Percentiles rank a stretch among this genome's conserved stretches.
Evolutionary conservation across 2,329 filamentous ascomycete species (phyloP).

Genomic region (Biscogniauxia mediterranea): DNA sequence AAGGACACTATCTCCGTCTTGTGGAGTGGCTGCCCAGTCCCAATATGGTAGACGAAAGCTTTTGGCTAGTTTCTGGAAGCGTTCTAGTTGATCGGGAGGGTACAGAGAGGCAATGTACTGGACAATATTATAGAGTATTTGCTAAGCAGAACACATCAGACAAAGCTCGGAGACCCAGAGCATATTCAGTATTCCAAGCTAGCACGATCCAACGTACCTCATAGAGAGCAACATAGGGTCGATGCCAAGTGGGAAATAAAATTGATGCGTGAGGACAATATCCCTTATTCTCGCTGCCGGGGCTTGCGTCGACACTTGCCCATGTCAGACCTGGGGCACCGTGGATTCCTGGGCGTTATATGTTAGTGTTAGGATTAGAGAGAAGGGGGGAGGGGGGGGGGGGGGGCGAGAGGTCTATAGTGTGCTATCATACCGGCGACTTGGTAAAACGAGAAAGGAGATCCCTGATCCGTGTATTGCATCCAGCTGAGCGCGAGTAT

Average conservation of each 20-base stretch:
- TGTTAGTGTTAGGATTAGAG: slow-evolving; percentile 19
- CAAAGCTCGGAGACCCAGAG: not conserved
- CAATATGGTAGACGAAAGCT: slow-evolving; percentile 58
- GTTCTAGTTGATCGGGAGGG: slow-evolving; percentile 43
- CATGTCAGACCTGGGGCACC: slow-evolving; percentile 65
- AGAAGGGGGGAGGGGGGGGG: too few species aligned
- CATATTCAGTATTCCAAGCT: not conserved
- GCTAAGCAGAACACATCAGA: slow-evolving; percentile 39
- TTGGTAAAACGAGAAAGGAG: slow-evolving; percentile 72
- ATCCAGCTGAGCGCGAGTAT: slow-evolving; percentile 72
- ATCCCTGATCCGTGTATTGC: slow-evolving; percentile 62
- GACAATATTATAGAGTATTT: slow-evolving; percentile 34
- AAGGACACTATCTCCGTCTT: slow-evolving; percentile 47
- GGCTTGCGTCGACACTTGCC: slow-evolving; percentile 49
- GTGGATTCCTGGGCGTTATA: slow-evolving; percentile 63
- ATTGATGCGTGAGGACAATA: slow-evolving; percentile 77
- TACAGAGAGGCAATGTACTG: slow-evolving; percentile 34
- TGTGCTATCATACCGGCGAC: slow-evolving; percentile 58
- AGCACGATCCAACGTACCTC: slow-evolving; percentile 41
- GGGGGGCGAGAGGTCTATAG: not conserved
- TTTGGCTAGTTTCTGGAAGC: slow-evolving; percentile 51
- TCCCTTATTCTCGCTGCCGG: slow-evolving; percentile 57
- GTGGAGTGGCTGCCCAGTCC: slow-evolving; percentile 55
- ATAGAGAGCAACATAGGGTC: slow-evolving; percentile 68
- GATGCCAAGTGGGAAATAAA: slow-evolving; percentile 80